phyloP scores from a whole-genome alignment of 129 eudicot genomes.

The Chrysanthemum lavandulifolium region DNA sequence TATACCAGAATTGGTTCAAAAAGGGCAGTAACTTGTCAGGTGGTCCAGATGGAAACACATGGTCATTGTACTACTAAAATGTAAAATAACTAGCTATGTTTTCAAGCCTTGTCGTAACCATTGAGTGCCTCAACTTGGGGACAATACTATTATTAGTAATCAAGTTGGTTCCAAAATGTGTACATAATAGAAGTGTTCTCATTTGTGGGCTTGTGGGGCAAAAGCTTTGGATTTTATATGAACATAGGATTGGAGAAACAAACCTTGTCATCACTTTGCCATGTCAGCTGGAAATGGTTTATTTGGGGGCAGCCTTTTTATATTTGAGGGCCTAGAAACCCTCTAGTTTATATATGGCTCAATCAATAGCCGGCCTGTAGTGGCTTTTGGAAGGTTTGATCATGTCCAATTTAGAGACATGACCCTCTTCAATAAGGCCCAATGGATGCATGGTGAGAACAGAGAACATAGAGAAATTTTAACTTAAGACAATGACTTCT shows the following conservation, averaged over 20 bases:
- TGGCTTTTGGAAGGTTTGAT: constrained; percentile 1
- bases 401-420: neutral
- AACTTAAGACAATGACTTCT: neutral
- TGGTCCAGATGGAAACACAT: constrained; percentile 14
- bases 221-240: constrained; percentile 6
- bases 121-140: too few relatives aligned
- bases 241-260: neutral
- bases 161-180: constrained; percentile 10
- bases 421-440: neutral
- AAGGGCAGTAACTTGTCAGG: neutral
- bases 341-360: constrained; percentile 8
- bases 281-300: constrained; percentile 16
- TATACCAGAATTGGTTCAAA: constrained; percentile 8
- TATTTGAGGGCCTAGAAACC: constrained; percentile 19
- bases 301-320: neutral
- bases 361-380: neutral
- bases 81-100: neutral
- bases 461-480: too few relatives aligned
- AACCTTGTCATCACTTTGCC: constrained; percentile 13
- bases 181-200: neutral
- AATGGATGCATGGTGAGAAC: neutral
- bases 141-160: neutral
- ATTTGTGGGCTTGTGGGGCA: constrained; percentile 9
- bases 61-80: neutral
- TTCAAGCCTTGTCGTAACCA: neutral